Evolutionary conservation across 495 filamentous ascomycete genomes (phyloP).

Genomic region (Aspergillus taichungensis): DNA sequence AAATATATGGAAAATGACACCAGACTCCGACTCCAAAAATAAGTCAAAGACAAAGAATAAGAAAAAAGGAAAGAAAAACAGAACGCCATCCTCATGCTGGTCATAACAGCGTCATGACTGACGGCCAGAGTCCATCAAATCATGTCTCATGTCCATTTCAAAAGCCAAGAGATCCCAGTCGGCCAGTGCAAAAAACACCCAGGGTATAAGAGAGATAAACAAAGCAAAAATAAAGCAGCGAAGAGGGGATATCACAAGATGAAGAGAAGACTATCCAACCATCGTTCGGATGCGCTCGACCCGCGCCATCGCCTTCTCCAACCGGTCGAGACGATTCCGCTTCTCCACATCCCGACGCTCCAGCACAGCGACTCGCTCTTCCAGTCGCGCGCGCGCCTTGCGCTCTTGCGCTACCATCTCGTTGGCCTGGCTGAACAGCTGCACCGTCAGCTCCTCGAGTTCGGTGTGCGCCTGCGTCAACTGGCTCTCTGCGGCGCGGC

Average conservation of each 20-base stretch:
- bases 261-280: conserved; percentile 38
- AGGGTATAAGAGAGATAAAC: conserved; percentile 5
- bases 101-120: conserved; percentile 4
- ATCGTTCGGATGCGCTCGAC: conserved; percentile 66
- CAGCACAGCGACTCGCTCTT: conserved; percentile 61
- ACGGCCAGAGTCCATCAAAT: conserved; percentile 1
- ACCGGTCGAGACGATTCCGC: conserved; percentile 55
- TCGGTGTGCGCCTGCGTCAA: conserved; percentile 65
- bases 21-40: background rate
- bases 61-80: background rate
- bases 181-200: conserved; percentile 1
- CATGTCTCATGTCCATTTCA: conserved; percentile 6
- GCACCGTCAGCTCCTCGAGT: conserved; percentile 80
- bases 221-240: background rate
- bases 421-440: conserved; percentile 88
- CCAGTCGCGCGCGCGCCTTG: conserved; percentile 66
- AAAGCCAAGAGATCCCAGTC: background rate
- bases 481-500: conserved; percentile 65
- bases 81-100: conserved; percentile 4
- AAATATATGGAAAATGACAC: background rate
- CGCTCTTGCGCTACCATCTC: conserved; percentile 94
- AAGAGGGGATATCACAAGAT: conserved; percentile 5
- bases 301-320: conserved; percentile 72
- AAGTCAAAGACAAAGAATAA: background rate
- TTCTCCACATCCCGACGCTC: conserved; percentile 66